phyloP scores from a whole-genome alignment of 257 asterid species.

The Salvia miltiorrhiza region DNA sequence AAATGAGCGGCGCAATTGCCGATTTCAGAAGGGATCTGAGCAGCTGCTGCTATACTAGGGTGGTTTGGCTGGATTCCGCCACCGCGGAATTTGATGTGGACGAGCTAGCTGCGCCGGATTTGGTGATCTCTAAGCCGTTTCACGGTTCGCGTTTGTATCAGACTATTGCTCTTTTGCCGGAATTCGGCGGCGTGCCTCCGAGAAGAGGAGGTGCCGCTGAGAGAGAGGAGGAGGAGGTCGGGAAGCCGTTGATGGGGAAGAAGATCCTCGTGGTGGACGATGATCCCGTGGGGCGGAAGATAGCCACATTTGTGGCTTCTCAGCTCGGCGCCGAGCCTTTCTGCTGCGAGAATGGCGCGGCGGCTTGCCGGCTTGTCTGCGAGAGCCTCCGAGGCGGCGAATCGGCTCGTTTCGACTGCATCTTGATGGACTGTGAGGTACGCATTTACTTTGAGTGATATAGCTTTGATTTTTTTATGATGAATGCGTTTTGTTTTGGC shows the following conservation, averaged over 20 bases:
- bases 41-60: constrained; percentile 30
- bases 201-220: constrained; percentile 15
- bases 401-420: constrained; percentile 47
- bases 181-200: constrained; percentile 36
- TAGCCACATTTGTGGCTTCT: constrained; percentile 34
- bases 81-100: constrained; percentile 29
- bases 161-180: constrained; percentile 52
- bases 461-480: not conserved
- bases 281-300: constrained; percentile 25
- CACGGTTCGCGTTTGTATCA: constrained; percentile 68
- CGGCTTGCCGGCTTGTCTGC: constrained; percentile 45
- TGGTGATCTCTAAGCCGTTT: constrained; percentile 54
- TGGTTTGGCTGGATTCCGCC: constrained; percentile 60
- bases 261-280: constrained; percentile 66
- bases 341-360: constrained; percentile 51
- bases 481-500: not conserved
- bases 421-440: constrained; percentile 88
- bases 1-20: constrained; percentile 43
- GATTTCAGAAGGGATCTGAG: constrained; percentile 52
- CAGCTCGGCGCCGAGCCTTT: constrained; percentile 45
- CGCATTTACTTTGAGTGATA: not conserved
- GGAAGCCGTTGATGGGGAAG: constrained; percentile 47
- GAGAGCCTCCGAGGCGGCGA: constrained; percentile 16
- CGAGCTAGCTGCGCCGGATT: constrained; percentile 48
- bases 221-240: not conserved